Evolutionary conservation across 257 asterid species (phyloP), one percentile per base, ranked within the genome.

Genomic region (Cruciata laevipes): DNA sequence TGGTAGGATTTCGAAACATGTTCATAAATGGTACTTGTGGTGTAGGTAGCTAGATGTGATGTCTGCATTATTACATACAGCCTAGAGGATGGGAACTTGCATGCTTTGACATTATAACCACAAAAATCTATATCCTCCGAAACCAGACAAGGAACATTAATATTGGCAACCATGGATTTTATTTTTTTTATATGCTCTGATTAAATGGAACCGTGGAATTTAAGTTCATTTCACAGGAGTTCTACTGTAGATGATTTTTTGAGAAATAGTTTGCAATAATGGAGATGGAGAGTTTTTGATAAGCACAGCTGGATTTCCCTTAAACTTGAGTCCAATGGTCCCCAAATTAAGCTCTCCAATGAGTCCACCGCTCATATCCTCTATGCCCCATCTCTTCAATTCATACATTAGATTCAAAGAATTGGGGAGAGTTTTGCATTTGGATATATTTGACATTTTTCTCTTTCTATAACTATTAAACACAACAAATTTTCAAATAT

Each of bases 231-330:
- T 35, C 4, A 7, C 38, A 0, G 18, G 3, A 47, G 55, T 4
- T 7, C 5, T 47, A 47, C 55, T 47, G 55, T 47, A 5, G 17
- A 51, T 17, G 61, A 24, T 68, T 7, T 57, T 68, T 53, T 53
- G 24, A 18, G 24, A 53, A 53, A 53, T 47, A 30, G 42, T n/a
- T 25, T 42, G 51, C 66, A 58, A 58, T 69, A 58, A 58, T 58
- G 44, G 30, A 21, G 38, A 21, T 35, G 24, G 6, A 11, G 42
- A 9, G 35, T 16, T n/a, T n/a, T n/a, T 25, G 65, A 68, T 68
- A 38, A 68, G 72, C 72, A 69, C 72, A 69, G 44, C 13, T 57
- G 12, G 12, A 38, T 38, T 24, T 57, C 13, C 42, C 27, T 47
- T 18, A 52, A 55, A 17, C 27, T 13, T 23, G 11, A 24, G 17